These are phyloP conservation scores for Citrus hindsii DNA, from an alignment of 345 rosid species.

Conservation along the genomic window DNA sequence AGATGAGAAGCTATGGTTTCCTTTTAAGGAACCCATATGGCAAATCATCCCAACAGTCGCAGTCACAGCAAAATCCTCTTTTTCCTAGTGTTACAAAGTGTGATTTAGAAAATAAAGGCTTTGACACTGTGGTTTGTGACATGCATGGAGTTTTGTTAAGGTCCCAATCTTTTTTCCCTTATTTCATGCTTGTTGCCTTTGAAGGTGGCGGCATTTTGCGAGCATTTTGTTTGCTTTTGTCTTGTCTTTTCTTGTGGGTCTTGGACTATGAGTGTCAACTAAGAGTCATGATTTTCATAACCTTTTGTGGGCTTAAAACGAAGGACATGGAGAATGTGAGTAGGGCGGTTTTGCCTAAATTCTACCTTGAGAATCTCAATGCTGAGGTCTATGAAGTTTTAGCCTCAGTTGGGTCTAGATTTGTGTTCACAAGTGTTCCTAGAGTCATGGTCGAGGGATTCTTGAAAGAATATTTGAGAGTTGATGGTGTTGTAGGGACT, in stretches of 20 bases:
- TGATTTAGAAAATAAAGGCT: slow-evolving; percentile 26
- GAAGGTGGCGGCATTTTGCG: slow-evolving; percentile 85
- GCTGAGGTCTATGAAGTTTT: slow-evolving; percentile 51
- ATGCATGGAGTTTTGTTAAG: slow-evolving; percentile 57
- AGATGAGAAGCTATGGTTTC: slow-evolving; percentile 53
- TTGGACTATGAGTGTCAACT: slow-evolving; percentile 47
- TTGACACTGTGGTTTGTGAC: slow-evolving; percentile 55
- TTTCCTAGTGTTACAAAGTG: slow-evolving; percentile 43
- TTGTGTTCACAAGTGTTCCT: slow-evolving; percentile 71
- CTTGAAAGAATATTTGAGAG: slow-evolving; percentile 60
- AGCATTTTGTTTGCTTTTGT: slow-evolving; percentile 53
- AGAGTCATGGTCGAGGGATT: slow-evolving; percentile 80
- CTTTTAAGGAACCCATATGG: slow-evolving; percentile 35
- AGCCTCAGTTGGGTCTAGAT: slow-evolving; percentile 34
- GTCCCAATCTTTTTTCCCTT: slow-evolving; percentile 70
- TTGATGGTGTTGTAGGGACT: slow-evolving; percentile 64
- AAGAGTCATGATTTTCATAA: slow-evolving; percentile 59
- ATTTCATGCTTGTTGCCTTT: slow-evolving; percentile 90
- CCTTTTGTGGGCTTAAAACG: slow-evolving; percentile 69
- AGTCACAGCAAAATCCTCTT: slow-evolving; percentile 23
- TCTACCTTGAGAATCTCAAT: slow-evolving; percentile 78
- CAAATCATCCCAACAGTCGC: slow-evolving; percentile 16
- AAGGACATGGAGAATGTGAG: slow-evolving; percentile 55
- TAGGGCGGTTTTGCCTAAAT: slow-evolving; percentile 89
- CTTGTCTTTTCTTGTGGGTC: slow-evolving; percentile 56